Evolutionary conservation across 2,329 filamentous ascomycete species (phyloP), one percentile per base, ranked within the genome.

Genomic region (Exophiala viscosa): DNA sequence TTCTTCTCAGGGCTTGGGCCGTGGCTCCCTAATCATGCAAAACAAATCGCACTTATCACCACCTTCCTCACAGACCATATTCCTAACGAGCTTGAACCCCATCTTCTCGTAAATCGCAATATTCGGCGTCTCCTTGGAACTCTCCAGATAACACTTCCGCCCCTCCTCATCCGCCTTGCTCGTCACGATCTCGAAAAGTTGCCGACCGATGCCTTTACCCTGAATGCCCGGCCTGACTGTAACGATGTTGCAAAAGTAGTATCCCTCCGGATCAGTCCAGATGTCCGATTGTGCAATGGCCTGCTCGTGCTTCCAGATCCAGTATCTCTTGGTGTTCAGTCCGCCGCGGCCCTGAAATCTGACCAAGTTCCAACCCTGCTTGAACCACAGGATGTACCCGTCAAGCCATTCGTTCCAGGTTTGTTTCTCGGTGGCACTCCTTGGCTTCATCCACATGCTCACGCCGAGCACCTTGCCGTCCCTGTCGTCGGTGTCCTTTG

Each of bases 221-320:
- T 88, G 85, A 31, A 76, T 77, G 44, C 82, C 77, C 0, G 85
- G 83, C 13, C 81, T 66, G 1, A 89, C 85, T 0, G 85, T 84
- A 62, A 89, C 81, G 55, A 89, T 87, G 63, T 89, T 90, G 59
- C 86, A 84, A 60, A 89, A 89, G 63, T 88, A 89, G 63, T 89
- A 89, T 0, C 86, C 86, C 4, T 76, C 73, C 0, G 78, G 74
- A 51, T 87, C 83, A 0, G 73, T 80, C 86, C 85, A 89, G 3
- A 88, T 69, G 20, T 78, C 70, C 0, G 72, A 70, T 50, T 88
- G 85, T 1, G 80, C 82, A 35, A 79, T 71, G 0, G 78, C 75
- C 66, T 90, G 86, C 5, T 79, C 75, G 3, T 74, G 74, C 64
- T 89, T 89, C 85, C 85, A 89, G 60, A 88, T 85, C 67, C 81